phyloP scores from a whole-genome alignment of 495 filamentous ascomycete species.

The Xylaria curta region DNA sequence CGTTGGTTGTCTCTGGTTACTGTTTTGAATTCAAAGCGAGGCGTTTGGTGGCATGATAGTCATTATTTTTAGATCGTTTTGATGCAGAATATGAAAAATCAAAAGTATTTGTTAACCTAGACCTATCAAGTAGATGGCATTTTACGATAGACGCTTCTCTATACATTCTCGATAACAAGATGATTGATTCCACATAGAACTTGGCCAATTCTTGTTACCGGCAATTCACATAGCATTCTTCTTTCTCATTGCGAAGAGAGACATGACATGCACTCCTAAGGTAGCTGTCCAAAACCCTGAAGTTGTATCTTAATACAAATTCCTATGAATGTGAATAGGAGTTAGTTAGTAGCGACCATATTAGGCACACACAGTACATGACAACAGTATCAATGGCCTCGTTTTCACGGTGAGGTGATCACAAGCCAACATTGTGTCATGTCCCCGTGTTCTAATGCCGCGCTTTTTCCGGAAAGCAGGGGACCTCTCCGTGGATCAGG shows the following conservation, averaged over 20 bases:
- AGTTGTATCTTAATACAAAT: too few relatives aligned
- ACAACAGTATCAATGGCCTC: background rate
- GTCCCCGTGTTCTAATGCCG: too few relatives aligned
- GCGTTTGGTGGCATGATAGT: conserved; percentile 13
- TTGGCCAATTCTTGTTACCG: background rate
- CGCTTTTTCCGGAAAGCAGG: background rate
- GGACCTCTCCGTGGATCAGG: background rate
- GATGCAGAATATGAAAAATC: background rate
- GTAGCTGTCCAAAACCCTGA: background rate
- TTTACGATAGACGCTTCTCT: background rate
- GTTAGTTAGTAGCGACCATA: background rate
- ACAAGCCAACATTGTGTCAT: background rate
- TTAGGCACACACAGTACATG: too few relatives aligned
- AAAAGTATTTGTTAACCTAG: background rate
- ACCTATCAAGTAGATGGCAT: background rate
- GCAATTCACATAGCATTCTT: background rate
- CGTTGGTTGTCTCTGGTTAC: background rate
- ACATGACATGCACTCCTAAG: background rate
- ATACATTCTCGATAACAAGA: background rate
- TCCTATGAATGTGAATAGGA: background rate
- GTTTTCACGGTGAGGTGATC: background rate
- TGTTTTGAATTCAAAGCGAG: conserved; percentile 14
- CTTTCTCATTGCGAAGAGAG: background rate
- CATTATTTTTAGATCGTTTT: background rate
- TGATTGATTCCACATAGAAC: background rate